Evolutionary conservation across 2,329 filamentous ascomycete genomes (phyloP), one percentile per base, ranked within the genome.

Genomic region (Paraphoma chrysanthemicola): DNA sequence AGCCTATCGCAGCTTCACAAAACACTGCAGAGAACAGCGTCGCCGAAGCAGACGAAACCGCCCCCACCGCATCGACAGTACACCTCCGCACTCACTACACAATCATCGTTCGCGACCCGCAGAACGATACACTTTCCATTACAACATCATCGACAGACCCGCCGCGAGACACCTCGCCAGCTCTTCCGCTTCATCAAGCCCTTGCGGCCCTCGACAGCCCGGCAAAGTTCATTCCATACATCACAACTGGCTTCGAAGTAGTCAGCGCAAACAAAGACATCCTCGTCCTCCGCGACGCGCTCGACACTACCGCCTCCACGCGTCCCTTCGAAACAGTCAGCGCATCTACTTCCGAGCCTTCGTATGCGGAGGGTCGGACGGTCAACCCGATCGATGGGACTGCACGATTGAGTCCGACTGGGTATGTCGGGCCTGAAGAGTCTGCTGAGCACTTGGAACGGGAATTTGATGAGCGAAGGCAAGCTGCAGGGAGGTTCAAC

Each of bases 311-410:
- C 7, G 18, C 44, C 1, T 58, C 59, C 8, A 66, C 44, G 29
- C 62, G 54, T 4, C 9, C 49, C 9, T 64, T 48, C 49, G 49
- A 39, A 23, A 65, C 53, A 6, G 48, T 57, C 31, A 49, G 44
- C 39, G 6, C n/a, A 55, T 29, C 45, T 38, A 38, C 16, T 8
- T 43, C 33, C 7, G 44, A 54, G 8, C 49, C 59, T 2, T 18
- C 44, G 6, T 39, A 42, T 10, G 23, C 39, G 14, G n/a, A 38
- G 18, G 47, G 55, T 44, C 18, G 41, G 10, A 42, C 28, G 2
- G 60, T 73, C 1, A 77, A 76, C n/a, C 74, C 73, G 2, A 68
- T 77, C 12, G 74, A 77, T 39, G 74, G 73, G 16, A 77, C 73
- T 0, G 63, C 71, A 1, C 65, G 70, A 1, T 63, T 74, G 3